Percentiles rank a stretch among this genome's conserved stretches.
phyloP scores from a whole-genome alignment of 371 early-diverging fungal genomes.

The Circinella umbellata region DNA sequence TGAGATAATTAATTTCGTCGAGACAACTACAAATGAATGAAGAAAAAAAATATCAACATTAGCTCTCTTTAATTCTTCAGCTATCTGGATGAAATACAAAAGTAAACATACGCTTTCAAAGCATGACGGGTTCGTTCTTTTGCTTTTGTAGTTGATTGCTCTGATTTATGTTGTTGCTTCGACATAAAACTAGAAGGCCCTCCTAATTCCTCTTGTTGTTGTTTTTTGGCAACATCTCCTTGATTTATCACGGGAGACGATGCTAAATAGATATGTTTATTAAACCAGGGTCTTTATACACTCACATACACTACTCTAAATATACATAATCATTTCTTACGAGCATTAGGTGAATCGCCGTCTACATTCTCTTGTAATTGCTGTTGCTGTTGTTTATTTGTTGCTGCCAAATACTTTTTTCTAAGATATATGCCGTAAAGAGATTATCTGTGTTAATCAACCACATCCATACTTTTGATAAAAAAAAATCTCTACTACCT shows the following conservation, averaged over 20 bases:
- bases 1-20: slow-evolving; percentile 68
- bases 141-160: slow-evolving; percentile 17
- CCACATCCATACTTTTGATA: not conserved
- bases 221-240: not conserved
- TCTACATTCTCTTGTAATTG: slow-evolving; percentile 11
- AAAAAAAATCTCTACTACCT: slow-evolving; percentile 47
- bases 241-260: slow-evolving; percentile 21
- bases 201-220: not conserved
- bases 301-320: not conserved
- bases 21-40: slow-evolving; percentile 48
- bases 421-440: not conserved
- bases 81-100: not conserved
- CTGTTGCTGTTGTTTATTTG: slow-evolving; percentile 10
- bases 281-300: no score
- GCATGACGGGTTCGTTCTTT: slow-evolving; percentile 73
- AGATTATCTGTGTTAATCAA: not conserved
- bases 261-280: slow-evolving; percentile 5
- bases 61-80: not conserved
- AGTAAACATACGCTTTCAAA: slow-evolving; percentile 68
- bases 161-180: not conserved
- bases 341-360: slow-evolving; percentile 28
- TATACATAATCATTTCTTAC: slow-evolving; percentile 13
- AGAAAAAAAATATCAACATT: not conserved
- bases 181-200: not conserved
- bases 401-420: slow-evolving; percentile 19